These are phyloP conservation scores for Miscanthus lutarioriparius DNA, from an alignment of 176 grass and related monocot species.

Conservation along the genomic window DNA sequence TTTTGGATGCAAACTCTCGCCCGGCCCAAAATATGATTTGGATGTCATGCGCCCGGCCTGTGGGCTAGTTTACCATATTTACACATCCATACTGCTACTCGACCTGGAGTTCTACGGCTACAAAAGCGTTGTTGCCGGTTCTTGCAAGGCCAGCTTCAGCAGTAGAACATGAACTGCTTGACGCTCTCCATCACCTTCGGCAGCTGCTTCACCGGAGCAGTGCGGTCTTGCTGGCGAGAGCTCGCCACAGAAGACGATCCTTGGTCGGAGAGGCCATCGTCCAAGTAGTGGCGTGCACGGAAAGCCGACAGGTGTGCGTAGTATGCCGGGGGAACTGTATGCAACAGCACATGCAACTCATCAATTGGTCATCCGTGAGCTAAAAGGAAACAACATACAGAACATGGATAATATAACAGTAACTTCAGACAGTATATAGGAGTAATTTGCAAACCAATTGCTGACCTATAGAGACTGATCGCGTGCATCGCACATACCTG, in stretches of 20 bases:
- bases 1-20: neutral
- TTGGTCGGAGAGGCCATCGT: conserved; percentile 46
- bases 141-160: conserved; percentile 30
- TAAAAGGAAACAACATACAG: neutral
- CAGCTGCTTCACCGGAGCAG: conserved; percentile 34
- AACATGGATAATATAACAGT: too few relatives aligned
- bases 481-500: conserved; percentile 76
- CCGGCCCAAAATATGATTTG: neutral
- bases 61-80: neutral
- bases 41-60: neutral
- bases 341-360: neutral
- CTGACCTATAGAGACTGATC: conserved; percentile 71
- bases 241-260: conserved; percentile 18
- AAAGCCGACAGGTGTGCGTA: conserved; percentile 81
- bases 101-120: neutral
- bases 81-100: neutral
- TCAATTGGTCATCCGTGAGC: too few relatives aligned
- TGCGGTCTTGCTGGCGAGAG: neutral
- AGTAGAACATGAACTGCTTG: conserved; percentile 79
- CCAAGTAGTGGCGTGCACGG: conserved; percentile 60
- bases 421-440: too few relatives aligned
- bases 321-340: conserved; percentile 74
- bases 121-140: neutral
- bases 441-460: too few relatives aligned
- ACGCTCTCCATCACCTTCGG: conserved; percentile 59